A percentile compares a stretch with the other conserved stretches of the same genome.
phyloP scores from a whole-genome alignment of 768 basidiomycete species.

The Boletus edulis region DNA sequence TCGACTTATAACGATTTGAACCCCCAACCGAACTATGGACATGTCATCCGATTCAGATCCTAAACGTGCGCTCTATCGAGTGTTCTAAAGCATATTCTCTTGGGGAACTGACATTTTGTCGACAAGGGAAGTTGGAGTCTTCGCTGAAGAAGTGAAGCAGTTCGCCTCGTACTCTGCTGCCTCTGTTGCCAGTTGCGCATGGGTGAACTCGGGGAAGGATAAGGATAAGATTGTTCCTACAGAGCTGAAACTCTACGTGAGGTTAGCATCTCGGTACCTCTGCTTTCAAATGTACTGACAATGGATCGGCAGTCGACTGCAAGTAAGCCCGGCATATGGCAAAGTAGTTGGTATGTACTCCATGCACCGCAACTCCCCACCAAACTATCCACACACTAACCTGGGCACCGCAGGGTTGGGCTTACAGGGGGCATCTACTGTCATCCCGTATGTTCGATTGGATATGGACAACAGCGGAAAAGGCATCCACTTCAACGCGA shows the following conservation, averaged over 20 bases:
- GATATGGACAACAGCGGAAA: neutral
- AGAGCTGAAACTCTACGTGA: neutral
- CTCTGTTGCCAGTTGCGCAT: neutral
- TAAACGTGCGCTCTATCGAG: neutral
- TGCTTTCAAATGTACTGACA: neutral
- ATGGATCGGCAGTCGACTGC: neutral
- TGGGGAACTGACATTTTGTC: neutral
- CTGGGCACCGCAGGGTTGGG: neutral
- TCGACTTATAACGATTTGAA: neutral
- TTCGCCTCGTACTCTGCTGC: neutral
- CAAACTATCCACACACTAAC: neutral
- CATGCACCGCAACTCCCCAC: neutral
- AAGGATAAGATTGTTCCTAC: neutral
- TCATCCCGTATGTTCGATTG: neutral
- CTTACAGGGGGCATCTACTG: neutral
- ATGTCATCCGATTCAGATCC: neutral
- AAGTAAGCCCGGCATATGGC: no score
- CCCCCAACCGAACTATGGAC: neutral
- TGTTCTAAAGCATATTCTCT: neutral
- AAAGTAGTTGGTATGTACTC: neutral
- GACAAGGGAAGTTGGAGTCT: neutral
- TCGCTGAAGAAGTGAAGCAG: neutral
- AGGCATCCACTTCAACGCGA: neutral
- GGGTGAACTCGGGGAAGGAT: neutral
- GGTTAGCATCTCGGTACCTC: neutral